Base-by-base conservation (phyloP, 768 basidiomycete genomes). In the Rhizopogon salebrosus region DNA sequence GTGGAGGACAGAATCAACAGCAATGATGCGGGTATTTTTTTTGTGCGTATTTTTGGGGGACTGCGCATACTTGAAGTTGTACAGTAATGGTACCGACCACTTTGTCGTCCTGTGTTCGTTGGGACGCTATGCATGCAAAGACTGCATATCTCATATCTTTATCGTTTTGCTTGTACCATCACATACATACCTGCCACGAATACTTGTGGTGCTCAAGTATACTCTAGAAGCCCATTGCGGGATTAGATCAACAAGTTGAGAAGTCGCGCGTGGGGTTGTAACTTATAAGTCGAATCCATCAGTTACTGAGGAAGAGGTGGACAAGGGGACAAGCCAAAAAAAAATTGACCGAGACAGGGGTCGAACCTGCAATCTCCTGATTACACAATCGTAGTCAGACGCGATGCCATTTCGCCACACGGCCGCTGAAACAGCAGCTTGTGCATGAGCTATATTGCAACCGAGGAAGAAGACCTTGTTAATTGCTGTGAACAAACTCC, bases 301-400 rank as follows among this genome's bases (percentile, higher is more conserved):
- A n/a, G n/a, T n/a, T n/a, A n/a, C n/a, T n/a, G n/a, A n/a, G n/a
- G n/a, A 29, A 29, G 9, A 29, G 7, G 9, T 29, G 7, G 27
- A 13, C 10, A 9, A 13, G 11, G 11, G 1, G 13, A 9, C 8
- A 31, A 34, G 11, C 2, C 13, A 34, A 51, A 52, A 53, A 35
- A 41, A 53, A 61, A n/a, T n/a, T 87, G 85, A 87, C 84, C 86
- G 84, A 84, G 80, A 82, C 85, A 89, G 85, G 83, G 78, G 78
- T 85, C 82, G 84, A 89, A 89, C 87, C 85, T 89, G 84, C 86
- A 88, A 88, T 87, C 87, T 89, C 86, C 85, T 89, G 87, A 87
- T 87, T 22, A 49, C 54, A 27, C 24, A 52, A 57, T 83, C 84
- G 84, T 84, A 85, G 84, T 85, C 83, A 86, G 83, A 85, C 83